Base-by-base conservation (phyloP, 2,329 filamentous ascomycete species). In the Xylaria sp. region DNA sequence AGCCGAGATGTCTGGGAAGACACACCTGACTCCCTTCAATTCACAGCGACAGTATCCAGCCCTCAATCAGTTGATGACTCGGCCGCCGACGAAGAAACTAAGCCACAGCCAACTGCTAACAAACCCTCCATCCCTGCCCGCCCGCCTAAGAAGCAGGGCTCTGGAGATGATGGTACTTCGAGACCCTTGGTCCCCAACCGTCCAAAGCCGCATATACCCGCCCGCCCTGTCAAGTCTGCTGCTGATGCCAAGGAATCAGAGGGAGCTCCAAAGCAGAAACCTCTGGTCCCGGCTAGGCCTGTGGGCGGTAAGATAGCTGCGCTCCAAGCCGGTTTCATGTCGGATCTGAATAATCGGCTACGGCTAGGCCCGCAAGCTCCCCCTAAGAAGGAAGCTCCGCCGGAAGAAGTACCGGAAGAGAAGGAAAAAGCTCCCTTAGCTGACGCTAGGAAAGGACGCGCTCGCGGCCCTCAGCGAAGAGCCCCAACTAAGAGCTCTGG, bases 1-100 rank as follows among this genome's bases (percentile, higher is more conserved):
- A 97, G 94, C 78, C 90, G 90, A 64, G 95, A 98, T 81, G 90
- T 98, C 51, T 98, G 95, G 95, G 95, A 98, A 82, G 95, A 98
- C 79, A 90, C 89, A 0, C 95, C 95, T 1, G 94, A 97, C 75
- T 95, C 93, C 76, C 87, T 92, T 66, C 87, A 92, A 72, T 87
- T 97, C 23, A 90, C 94, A 76, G 92, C 94, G 0, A 94, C 91
- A 0, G 90, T 97, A 59, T 85, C 80, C 51, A 84, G 80, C 28
- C 87, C 82, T 34, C 88, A 86, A 65, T 83, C 85, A 34, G 84
- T 69, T 23, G 72, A 74, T 20, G 72, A 77, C 18, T 55, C 67
- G 32, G 69, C 86, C 2, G 82, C 84, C 25, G 84, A 86, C 70
- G 81, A 80, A 28, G 80, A 78, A 34, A 80, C 82, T 57, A 83